Conservation (phyloP, 805 yeast species). For the Jamesozyma spencerorum region DNA sequence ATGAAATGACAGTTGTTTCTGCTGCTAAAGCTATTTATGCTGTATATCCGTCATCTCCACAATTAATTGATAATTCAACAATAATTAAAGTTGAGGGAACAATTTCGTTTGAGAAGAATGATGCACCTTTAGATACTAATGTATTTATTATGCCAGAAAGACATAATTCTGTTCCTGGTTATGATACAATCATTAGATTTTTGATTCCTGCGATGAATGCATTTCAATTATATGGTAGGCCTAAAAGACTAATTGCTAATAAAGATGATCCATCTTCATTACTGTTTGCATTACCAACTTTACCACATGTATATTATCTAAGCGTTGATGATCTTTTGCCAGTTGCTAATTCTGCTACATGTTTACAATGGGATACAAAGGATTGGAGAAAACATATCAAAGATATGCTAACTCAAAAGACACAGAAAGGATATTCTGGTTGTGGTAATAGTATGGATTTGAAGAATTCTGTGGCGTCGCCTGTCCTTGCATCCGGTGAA, state of each 20-base stretch:
- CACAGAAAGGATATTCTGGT: conserved; percentile 58
- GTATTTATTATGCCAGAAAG: conserved; percentile 57
- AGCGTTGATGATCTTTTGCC: conserved; percentile 49
- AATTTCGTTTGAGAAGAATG: conserved; percentile 48
- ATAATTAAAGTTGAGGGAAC: conserved; percentile 83
- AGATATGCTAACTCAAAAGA: conserved; percentile 44
- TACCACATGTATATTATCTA: conserved; percentile 59
- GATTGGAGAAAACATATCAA: conserved; percentile 55
- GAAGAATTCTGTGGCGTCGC: conserved; percentile 48
- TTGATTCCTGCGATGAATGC: conserved; percentile 62
- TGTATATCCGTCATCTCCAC: conserved; percentile 79
- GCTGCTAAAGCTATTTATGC: conserved; percentile 71
- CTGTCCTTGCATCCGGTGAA: conserved; percentile 34
- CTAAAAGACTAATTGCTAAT: conserved; percentile 49
- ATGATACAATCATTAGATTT: conserved; percentile 64
- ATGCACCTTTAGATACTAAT: conserved; percentile 38
- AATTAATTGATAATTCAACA: conserved; percentile 76
- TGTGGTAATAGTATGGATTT: conserved; percentile 64
- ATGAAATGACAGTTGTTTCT: conserved; percentile 70
- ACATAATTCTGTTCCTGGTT: conserved; percentile 63
- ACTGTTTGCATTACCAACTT: conserved; percentile 63
- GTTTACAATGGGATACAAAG: conserved; percentile 45
- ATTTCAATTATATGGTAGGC: conserved; percentile 67
- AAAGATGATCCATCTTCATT: conserved; percentile 47
- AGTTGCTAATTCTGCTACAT: conserved; percentile 29